These are phyloP conservation scores for Discostella pseudostelligera DNA, from an alignment of 108 stramenopile genomes.

Conservation along the genomic window DNA sequence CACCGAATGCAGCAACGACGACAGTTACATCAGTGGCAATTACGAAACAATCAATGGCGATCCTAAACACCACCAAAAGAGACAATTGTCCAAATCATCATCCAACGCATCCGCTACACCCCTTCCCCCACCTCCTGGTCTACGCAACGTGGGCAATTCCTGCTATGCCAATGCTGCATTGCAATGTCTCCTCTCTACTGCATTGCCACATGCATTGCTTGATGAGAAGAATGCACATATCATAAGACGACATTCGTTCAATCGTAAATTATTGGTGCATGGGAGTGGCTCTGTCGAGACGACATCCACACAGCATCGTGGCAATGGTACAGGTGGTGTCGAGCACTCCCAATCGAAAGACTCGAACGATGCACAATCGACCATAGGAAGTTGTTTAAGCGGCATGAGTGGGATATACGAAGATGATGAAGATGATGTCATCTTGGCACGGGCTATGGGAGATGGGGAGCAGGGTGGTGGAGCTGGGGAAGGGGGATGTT, in stretches of 20 bases:
- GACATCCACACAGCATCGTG: too few species aligned
- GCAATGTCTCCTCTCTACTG: slow-evolving; percentile 77
- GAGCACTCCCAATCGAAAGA: slow-evolving; percentile 24
- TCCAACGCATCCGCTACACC: background rate
- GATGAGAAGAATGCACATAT: slow-evolving; percentile 65
- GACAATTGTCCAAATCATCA: too few species aligned
- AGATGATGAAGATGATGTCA: slow-evolving; percentile 15
- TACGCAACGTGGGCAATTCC: slow-evolving; percentile 82
- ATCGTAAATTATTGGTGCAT: slow-evolving; percentile 62
- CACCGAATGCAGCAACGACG: too few species aligned
- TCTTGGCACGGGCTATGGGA: slow-evolving; percentile 12
- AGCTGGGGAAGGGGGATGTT: too few species aligned
- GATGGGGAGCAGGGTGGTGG: slow-evolving; percentile 10
- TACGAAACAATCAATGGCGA: background rate
- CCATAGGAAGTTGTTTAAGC: slow-evolving; percentile 30
- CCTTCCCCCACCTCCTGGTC: slow-evolving; percentile 63
- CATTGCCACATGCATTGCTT: slow-evolving; percentile 69
- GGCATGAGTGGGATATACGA: slow-evolving; percentile 29
- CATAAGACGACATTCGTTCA: slow-evolving; percentile 77
- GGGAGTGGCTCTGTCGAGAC: slow-evolving; percentile 77
- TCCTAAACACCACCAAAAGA: too few species aligned
- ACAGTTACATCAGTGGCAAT: background rate
- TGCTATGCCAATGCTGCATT: slow-evolving; percentile 85
- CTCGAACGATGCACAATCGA: slow-evolving; percentile 29
- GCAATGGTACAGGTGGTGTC: slow-evolving; percentile 5